These are phyloP conservation scores for Arthrinium phaeospermum DNA, from an alignment of 2,329 filamentous ascomycete species.

Conservation along the genomic window DNA sequence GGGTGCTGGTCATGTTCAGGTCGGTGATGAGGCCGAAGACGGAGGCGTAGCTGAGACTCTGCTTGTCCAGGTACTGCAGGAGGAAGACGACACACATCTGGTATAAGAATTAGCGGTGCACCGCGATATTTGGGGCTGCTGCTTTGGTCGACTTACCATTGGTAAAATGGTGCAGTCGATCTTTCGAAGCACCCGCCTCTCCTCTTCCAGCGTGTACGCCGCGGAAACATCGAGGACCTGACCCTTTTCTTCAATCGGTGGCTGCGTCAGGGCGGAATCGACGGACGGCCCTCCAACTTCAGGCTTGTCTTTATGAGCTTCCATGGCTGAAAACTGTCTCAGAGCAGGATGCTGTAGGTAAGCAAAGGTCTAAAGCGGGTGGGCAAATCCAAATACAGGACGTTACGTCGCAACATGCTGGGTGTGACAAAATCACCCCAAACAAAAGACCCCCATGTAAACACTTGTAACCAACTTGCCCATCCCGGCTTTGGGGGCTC, in stretches of 20 bases:
- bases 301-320: background rate
- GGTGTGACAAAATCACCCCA: background rate
- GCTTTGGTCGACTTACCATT: constrained; percentile 22
- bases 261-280: background rate
- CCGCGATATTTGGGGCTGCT: too few species aligned
- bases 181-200: constrained; percentile 38
- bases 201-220: constrained; percentile 39
- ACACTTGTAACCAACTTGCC: background rate
- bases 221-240: constrained; percentile 27
- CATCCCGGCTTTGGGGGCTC: too few species aligned
- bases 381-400: background rate
- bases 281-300: background rate
- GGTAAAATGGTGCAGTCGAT: constrained; percentile 41
- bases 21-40: constrained; percentile 54
- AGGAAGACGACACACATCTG: constrained; percentile 49
- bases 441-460: background rate
- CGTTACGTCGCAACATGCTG: background rate
- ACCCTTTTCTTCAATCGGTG: background rate
- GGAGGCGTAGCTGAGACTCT: constrained; percentile 53
- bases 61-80: constrained; percentile 54
- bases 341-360: background rate
- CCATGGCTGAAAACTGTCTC: background rate
- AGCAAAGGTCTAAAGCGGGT: background rate
- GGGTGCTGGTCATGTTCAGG: constrained; percentile 47
- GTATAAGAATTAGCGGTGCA: accelerated